phyloP scores from a whole-genome alignment of 2,329 filamentous ascomycete species.

The Capronia epimyces region DNA sequence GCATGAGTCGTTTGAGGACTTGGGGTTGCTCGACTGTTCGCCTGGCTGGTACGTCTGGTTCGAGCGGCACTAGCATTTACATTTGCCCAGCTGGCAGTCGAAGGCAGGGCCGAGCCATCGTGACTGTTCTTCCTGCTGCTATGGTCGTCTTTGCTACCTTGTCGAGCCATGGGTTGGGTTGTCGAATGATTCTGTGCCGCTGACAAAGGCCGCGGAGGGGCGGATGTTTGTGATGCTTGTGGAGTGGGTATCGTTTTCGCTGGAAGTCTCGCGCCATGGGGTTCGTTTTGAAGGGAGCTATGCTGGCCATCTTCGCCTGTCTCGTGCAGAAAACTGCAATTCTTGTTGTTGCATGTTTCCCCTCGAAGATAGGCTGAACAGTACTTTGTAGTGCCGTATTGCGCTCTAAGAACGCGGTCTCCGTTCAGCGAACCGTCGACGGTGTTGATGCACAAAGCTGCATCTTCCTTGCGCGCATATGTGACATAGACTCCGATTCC shows the following conservation, averaged over 20 bases:
- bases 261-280: constrained; percentile 16
- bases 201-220: constrained; percentile 34
- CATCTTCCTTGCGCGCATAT: constrained; percentile 86
- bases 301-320: constrained; percentile 74
- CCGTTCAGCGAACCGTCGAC: constrained; percentile 91
- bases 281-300: constrained; percentile 29
- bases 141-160: constrained; percentile 68
- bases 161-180: constrained; percentile 61
- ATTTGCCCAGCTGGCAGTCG: constrained; percentile 87
- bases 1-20: constrained; percentile 63
- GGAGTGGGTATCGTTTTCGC: constrained; percentile 43
- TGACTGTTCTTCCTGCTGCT: constrained; percentile 52
- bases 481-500: constrained; percentile 98
- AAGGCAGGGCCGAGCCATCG: constrained; percentile 88
- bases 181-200: constrained; percentile 41
- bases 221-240: constrained; percentile 28
- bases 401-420: constrained; percentile 70
- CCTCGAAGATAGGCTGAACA: constrained; percentile 94
- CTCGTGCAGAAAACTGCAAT: constrained; percentile 97
- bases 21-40: constrained; percentile 72
- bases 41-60: constrained; percentile 65
- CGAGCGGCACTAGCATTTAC: constrained; percentile 58
- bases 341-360: constrained; percentile 88
- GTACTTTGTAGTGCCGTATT: constrained; percentile 92
- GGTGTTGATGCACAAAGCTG: constrained; percentile 79